A percentile compares a stretch with the other conserved stretches of the same genome.
phyloP scores from a whole-genome alignment of 2,329 filamentous ascomycete species.

The Cadophora sp. region DNA sequence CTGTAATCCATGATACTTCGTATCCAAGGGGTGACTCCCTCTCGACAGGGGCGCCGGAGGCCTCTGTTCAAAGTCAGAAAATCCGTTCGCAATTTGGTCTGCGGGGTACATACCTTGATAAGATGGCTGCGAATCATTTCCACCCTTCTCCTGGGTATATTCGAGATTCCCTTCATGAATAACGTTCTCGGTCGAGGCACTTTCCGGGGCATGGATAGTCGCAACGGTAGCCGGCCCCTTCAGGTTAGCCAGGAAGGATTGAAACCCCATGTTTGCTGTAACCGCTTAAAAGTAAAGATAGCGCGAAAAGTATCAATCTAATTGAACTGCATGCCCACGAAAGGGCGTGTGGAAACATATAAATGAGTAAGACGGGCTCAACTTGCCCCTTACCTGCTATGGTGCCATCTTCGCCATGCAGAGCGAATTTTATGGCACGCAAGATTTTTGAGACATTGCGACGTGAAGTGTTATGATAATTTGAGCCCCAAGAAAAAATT shows the following conservation, averaged over 20 bases:
- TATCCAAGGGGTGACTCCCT: conserved; percentile 64
- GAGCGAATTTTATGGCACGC: conserved; percentile 1
- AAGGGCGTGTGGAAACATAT: neutral
- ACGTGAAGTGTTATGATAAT: too few species aligned
- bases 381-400: neutral
- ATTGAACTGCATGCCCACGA: too few species aligned
- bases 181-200: conserved; percentile 6
- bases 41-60: conserved; percentile 67
- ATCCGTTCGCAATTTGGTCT: neutral
- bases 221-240: neutral
- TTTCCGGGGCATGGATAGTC: neutral
- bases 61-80: conserved; percentile 54
- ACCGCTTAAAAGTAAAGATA: neutral
- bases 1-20: conserved; percentile 60
- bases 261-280: conserved; percentile 7
- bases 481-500: too few species aligned
- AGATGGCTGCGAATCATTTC: conserved; percentile 49
- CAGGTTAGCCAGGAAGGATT: conserved; percentile 5
- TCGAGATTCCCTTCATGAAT: conserved; percentile 13
- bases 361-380: conserved; percentile 3
- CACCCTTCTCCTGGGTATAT: conserved; percentile 51
- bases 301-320: neutral
- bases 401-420: conserved; percentile 7
- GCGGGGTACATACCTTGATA: conserved; percentile 17
- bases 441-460: conserved; percentile 1